phyloP scores from a whole-genome alignment of 139 green algal species.

The Picochlorum sp. region DNA sequence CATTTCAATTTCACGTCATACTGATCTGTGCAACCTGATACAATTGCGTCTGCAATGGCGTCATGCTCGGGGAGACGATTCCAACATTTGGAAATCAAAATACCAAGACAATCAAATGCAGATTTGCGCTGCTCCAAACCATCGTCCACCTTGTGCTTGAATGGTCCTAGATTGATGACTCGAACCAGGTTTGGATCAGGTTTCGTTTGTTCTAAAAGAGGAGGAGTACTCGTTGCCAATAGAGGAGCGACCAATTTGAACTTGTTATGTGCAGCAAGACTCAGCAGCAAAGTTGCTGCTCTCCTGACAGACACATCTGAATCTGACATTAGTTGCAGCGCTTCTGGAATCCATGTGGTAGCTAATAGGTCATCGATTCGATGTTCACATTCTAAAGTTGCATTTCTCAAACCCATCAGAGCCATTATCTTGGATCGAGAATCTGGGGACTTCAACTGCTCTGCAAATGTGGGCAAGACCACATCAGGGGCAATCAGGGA shows the following conservation, averaged over 20 bases:
- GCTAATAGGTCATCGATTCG: slow-evolving; percentile 58
- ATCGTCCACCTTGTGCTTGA: slow-evolving; percentile 93
- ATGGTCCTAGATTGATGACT: slow-evolving; percentile 86
- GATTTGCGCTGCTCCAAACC: slow-evolving; percentile 95
- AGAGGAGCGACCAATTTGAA: slow-evolving; percentile 45
- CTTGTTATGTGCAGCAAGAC: slow-evolving; percentile 58
- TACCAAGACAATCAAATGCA: slow-evolving; percentile 81
- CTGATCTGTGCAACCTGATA: slow-evolving; percentile 50
- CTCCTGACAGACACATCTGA: slow-evolving; percentile 59
- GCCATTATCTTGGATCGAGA: slow-evolving; percentile 29
- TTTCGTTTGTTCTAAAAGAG: slow-evolving; percentile 75
- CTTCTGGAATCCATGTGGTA: slow-evolving; percentile 27
- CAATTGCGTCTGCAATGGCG: slow-evolving; percentile 44
- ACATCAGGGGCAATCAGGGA: slow-evolving; percentile 52
- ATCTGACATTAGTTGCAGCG: slow-evolving; percentile 43
- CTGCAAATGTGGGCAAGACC: slow-evolving; percentile 41
- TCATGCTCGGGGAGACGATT: slow-evolving; percentile 25
- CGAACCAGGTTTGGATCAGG: slow-evolving; percentile 61
- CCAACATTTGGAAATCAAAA: slow-evolving; percentile 59
- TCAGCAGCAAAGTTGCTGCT: slow-evolving; percentile 68
- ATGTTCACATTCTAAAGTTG: slow-evolving; percentile 52
- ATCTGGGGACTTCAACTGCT: slow-evolving; percentile 15
- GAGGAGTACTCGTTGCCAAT: slow-evolving; percentile 62
- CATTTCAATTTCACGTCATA: slow-evolving; percentile 81
- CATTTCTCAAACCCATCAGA: slow-evolving; percentile 61